Percentiles rank a stretch among this genome's conserved stretches.
phyloP scores from a whole-genome alignment of 164 flowering plant genomes.

The Cinnamomum chago region DNA sequence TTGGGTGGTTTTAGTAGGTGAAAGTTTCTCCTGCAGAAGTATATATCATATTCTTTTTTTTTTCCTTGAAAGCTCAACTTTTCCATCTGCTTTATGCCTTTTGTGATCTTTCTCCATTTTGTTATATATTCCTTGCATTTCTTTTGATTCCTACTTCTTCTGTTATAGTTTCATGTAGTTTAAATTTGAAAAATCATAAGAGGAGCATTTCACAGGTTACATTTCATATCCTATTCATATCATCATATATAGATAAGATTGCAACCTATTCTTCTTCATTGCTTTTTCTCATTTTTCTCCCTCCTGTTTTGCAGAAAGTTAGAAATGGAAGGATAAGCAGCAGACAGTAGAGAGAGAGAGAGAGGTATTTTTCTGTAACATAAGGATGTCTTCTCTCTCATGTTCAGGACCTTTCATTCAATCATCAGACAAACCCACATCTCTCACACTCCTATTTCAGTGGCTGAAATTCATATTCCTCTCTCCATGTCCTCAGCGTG shows the following conservation, averaged over 20 bases:
- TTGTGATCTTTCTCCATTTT: no score
- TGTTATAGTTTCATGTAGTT: no score
- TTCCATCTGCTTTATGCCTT: no score
- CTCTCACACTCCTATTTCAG: slow-evolving; percentile 28
- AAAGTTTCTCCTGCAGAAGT: no score
- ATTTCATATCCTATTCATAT: not conserved
- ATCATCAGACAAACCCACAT: slow-evolving; percentile 8
- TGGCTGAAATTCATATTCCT: slow-evolving; percentile 74
- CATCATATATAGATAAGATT: not conserved
- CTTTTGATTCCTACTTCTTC: no score
- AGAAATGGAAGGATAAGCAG: not conserved
- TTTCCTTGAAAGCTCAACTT: no score
- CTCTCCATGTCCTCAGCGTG: slow-evolving; percentile 89
- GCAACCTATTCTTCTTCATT: not conserved
- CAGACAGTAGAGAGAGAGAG: not conserved
- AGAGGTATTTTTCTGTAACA: not conserved
- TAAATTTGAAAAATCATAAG: no score
- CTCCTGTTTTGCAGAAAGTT: not conserved
- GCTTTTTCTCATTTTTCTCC: not conserved
- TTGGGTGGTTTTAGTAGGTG: no score
- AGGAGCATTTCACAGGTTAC: not conserved
- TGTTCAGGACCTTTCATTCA: slow-evolving; percentile 31
- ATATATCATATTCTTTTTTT: no score
- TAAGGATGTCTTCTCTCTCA: slow-evolving; percentile 28
- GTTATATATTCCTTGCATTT: no score